Conservation (phyloP, 1,284 basidiomycete genomes). For the Ustilago vetiveriae region DNA sequence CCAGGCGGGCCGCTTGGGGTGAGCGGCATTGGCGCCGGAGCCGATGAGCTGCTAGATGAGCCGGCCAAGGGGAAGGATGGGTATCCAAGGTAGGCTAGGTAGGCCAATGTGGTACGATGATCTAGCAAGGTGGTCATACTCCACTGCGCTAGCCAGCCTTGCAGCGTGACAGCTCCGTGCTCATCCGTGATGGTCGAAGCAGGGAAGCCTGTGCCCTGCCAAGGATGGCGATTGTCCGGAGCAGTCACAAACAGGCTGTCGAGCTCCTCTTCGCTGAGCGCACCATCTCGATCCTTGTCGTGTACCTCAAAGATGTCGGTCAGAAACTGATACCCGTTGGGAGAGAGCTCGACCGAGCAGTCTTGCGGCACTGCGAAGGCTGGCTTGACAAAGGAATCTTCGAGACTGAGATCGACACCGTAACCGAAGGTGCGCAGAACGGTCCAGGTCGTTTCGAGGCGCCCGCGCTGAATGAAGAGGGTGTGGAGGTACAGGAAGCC, state of each 20-base stretch:
- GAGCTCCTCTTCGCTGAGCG: slow-evolving; percentile 84
- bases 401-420: slow-evolving; percentile 86
- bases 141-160: slow-evolving; percentile 99
- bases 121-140: slow-evolving; percentile 97
- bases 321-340: slow-evolving; percentile 93
- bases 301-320: slow-evolving; percentile 96
- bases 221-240: slow-evolving; percentile 72
- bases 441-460: slow-evolving; percentile 98
- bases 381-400: slow-evolving; percentile 50
- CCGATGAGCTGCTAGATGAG: slow-evolving; percentile 18
- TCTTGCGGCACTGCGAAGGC: slow-evolving; percentile 92
- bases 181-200: slow-evolving; percentile 91
- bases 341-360: slow-evolving; percentile 93
- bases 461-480: slow-evolving; percentile 93
- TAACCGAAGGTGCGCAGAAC: slow-evolving; percentile 95
- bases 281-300: slow-evolving; percentile 97
- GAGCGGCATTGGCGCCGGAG: slow-evolving; percentile 32
- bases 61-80: slow-evolving; percentile 68
- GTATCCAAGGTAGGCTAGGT: slow-evolving; percentile 94
- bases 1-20: slow-evolving; percentile 29
- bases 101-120: slow-evolving; percentile 88
- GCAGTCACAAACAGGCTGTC: slow-evolving; percentile 90
- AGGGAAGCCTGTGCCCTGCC: slow-evolving; percentile 60
- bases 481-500: slow-evolving; percentile 96
- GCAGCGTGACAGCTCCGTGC: slow-evolving; percentile 87